phyloP scores from a whole-genome alignment of 306 rosid species.

The Herpetospermum pedunculosum region DNA sequence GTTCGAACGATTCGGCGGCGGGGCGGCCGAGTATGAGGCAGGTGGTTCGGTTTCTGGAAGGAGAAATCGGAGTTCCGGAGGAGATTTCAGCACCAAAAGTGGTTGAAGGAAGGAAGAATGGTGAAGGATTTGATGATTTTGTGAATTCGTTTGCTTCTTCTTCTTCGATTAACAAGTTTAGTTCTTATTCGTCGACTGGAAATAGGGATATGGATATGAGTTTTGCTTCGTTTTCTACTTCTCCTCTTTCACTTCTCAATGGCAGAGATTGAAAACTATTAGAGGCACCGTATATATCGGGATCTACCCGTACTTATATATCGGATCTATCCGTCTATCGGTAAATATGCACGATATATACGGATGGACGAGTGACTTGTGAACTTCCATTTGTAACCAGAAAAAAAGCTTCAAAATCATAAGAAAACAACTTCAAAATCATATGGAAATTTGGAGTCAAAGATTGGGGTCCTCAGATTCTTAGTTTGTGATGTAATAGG shows the following conservation, averaged over 20 bases:
- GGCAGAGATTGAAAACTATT: conserved; percentile 24
- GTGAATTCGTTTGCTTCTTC: conserved; percentile 52
- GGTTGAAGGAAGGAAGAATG: conserved; percentile 4
- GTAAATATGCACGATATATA: no score
- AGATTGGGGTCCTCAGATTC: not conserved
- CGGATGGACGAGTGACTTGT: no score
- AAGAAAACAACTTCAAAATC: not conserved
- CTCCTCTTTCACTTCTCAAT: conserved; percentile 36
- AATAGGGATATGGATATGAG: conserved; percentile 27
- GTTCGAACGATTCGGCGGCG: conserved; percentile 35
- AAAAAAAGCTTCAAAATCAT: not conserved
- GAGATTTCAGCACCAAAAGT: conserved; percentile 27
- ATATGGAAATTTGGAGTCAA: not conserved
- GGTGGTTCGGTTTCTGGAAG: conserved; percentile 53
- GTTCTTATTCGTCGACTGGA: conserved; percentile 24
- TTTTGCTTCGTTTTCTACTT: conserved; percentile 27
- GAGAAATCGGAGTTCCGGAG: conserved; percentile 35
- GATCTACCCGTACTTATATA: no score
- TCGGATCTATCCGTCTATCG: no score
- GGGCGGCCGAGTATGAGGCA: conserved; percentile 56
- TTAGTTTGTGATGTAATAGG: not conserved
- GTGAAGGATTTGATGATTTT: conserved; percentile 57
- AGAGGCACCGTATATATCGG: no score
- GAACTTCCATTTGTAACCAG: conserved; percentile 8
- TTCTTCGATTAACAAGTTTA: conserved; percentile 40